phyloP scores from a whole-genome alignment of 2,329 filamentous ascomycete genomes.

The Metarhizium rileyi region DNA sequence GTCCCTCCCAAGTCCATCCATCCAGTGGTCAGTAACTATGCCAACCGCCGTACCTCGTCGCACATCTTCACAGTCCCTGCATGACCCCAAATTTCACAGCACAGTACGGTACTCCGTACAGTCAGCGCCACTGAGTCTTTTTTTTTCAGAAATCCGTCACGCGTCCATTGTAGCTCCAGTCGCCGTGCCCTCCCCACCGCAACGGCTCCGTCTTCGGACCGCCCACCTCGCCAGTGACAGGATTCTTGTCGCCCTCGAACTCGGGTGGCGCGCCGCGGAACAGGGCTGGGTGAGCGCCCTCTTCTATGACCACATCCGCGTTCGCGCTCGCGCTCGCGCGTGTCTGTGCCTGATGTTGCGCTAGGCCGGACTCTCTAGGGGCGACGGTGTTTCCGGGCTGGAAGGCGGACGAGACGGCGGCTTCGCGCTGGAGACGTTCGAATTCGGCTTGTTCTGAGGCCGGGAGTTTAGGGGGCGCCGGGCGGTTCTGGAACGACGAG shows the following conservation, averaged over 20 bases:
- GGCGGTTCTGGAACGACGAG: constrained; percentile 39
- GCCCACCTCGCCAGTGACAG: constrained; percentile 88
- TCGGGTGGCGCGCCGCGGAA: constrained; percentile 74
- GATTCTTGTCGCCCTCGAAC: constrained; percentile 87
- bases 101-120: too few species aligned
- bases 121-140: too few species aligned
- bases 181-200: constrained; percentile 66
- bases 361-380: constrained; percentile 9
- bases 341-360: not conserved
- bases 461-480: constrained; percentile 77
- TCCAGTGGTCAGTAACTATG: too few species aligned
- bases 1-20: too few species aligned
- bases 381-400: constrained; percentile 11
- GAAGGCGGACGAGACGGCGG: constrained; percentile 35
- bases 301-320: constrained; percentile 14
- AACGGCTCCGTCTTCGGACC: constrained; percentile 96
- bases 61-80: too few species aligned
- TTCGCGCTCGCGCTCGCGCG: constrained; percentile 8
- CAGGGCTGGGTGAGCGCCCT: constrained; percentile 45
- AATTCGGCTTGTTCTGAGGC: constrained; percentile 85
- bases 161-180: constrained; percentile 91
- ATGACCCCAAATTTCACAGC: too few species aligned
- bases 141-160: constrained; percentile 79
- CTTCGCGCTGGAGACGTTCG: constrained; percentile 68
- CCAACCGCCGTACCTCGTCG: too few species aligned